phyloP scores from a whole-genome alignment of 2,329 filamentous ascomycete genomes.

The Ilyonectria mors-panacis region DNA sequence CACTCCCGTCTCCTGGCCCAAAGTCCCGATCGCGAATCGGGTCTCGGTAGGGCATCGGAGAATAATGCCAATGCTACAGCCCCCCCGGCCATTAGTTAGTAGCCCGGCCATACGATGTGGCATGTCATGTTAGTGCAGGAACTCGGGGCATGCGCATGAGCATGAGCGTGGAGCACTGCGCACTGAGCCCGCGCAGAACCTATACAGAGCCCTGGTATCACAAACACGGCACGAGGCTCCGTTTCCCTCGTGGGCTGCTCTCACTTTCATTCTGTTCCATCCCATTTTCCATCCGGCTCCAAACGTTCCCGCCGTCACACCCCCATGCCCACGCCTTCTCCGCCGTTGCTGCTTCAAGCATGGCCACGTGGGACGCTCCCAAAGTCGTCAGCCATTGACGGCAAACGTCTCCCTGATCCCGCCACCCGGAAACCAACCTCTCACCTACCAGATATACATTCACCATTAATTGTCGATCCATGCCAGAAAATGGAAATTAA shows the following conservation, averaged over 20 bases:
- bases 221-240: neutral
- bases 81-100: neutral
- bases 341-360: neutral
- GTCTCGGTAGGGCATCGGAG: neutral
- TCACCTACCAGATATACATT: neutral
- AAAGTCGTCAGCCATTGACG: neutral
- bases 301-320: neutral
- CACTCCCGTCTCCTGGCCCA: neutral
- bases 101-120: neutral
- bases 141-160: neutral
- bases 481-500: neutral
- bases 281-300: neutral
- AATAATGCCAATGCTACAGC: slow-evolving; percentile 6
- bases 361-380: neutral
- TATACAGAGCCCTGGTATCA: slow-evolving; percentile 1
- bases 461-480: neutral
- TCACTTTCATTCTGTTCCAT: neutral
- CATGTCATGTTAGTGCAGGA: slow-evolving; percentile 1
- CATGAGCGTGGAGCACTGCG: neutral
- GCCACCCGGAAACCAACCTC: neutral
- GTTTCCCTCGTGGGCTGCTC: neutral
- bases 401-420: neutral
- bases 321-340: neutral
- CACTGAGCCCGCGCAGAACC: neutral
- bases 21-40: neutral